Conservation (phyloP, 805 yeast genomes). For the Schizosaccharomyces octosporus region DNA sequence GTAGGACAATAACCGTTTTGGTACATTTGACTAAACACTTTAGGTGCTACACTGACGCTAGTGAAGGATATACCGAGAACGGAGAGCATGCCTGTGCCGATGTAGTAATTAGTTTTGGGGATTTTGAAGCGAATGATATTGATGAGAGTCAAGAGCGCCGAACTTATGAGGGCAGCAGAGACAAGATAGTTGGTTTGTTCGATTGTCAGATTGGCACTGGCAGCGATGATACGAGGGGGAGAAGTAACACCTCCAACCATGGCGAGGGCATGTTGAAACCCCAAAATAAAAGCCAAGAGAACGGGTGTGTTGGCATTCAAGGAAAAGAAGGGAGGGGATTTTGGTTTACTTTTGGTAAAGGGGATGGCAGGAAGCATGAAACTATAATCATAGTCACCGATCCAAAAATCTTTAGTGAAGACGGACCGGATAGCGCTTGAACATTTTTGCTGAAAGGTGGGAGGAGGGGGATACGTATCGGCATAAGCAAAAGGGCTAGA, state of each 20-base stretch:
- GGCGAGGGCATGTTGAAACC: conserved; percentile 68
- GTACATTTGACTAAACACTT: conserved; percentile 66
- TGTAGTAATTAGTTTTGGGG: conserved; percentile 3
- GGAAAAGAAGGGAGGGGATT: conserved; percentile 59
- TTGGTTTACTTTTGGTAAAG: conserved; percentile 20
- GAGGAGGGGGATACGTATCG: background rate
- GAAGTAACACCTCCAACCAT: conserved; percentile 82
- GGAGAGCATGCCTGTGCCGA: conserved; percentile 73
- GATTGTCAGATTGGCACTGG: conserved; percentile 23
- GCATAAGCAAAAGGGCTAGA: background rate
- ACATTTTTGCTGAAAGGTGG: background rate
- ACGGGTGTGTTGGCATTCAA: conserved; percentile 59
- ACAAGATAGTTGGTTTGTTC: conserved; percentile 35
- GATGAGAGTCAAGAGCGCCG: conserved; percentile 43
- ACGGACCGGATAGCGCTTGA: background rate
- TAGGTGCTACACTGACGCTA: conserved; percentile 55
- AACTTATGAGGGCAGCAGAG: conserved; percentile 46
- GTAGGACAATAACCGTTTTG: conserved; percentile 37
- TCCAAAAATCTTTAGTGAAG: conserved; percentile 3
- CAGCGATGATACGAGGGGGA: conserved; percentile 54
- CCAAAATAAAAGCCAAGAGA: conserved; percentile 38
- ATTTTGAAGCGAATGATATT: conserved; percentile 38
- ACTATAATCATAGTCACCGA: conserved; percentile 73
- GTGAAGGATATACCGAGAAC: conserved; percentile 85
- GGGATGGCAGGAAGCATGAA: conserved; percentile 67